Base-by-base conservation (phyloP, 139 green algal species). In the Asterochloris sp. region DNA sequence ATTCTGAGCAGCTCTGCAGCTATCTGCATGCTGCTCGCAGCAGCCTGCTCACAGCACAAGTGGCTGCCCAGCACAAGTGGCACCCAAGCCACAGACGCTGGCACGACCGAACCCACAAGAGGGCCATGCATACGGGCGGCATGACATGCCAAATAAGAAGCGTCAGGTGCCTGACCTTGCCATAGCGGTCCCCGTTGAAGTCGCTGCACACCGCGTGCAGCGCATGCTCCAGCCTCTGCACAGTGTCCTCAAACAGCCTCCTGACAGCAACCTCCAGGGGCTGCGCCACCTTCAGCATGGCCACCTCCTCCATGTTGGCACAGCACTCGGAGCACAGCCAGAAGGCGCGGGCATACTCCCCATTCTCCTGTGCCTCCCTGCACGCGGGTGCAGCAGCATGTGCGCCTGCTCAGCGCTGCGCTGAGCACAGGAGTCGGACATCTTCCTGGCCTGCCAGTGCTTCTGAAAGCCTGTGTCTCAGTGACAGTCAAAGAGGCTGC, bases 351-450 rank as follows among this genome's bases (percentile, higher is more conserved):
- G 81, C 86, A 83, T 82, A 89, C 62, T 89, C 82, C 11, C 86
- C 86, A 38, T 85, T 76, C 81, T 87, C 86, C 73, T 88, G 84
- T 28, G 84, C 84, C n/a, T 83, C 82, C 84, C 85, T 90, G 84
- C 69, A 73, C 14, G 54, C 26, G 75, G 11, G 29, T 54, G 38
- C 38, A 54, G 38, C 38, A 54, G 38, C 38, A 54, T 54, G 38
- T 54, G 6, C 38, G 38, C 38, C 38, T 54, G 38, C 38, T 54
- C 38, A 54, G 38, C 38, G 38, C 38, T 54, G 38, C 38, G 38
- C 38, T 54, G 38, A 54, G 38, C 38, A 54, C 38, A 54, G 38
- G 38, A 54, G 38, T 2, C 38, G 4, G 2, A 54, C 38, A 54
- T 2, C 38, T 54, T 6, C 38, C 38, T 54, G 38, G 38, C 4